Evolutionary conservation across 2,329 filamentous ascomycete genomes (phyloP).

Genomic region (Myriosclerotinia scirpicola): DNA sequence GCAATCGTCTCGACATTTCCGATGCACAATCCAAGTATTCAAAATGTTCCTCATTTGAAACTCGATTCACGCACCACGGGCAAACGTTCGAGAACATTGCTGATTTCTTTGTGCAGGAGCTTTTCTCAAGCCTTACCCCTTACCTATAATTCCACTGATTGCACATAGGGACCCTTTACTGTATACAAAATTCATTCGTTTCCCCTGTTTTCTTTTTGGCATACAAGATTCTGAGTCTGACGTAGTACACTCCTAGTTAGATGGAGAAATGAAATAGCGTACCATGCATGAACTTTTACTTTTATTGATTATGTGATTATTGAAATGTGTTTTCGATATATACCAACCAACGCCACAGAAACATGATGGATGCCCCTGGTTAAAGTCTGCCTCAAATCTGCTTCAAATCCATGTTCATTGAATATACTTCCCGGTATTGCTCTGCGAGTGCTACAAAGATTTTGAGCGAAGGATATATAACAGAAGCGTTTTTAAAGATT

Average conservation of each 20-base stretch:
- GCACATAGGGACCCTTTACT: slow-evolving; percentile 35
- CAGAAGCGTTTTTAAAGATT: too few species aligned
- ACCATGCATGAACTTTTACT: background rate
- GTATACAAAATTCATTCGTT: slow-evolving; percentile 25
- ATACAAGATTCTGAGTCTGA: slow-evolving; percentile 4
- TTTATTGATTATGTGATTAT: background rate
- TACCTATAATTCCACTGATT: slow-evolving; percentile 34
- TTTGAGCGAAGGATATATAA: too few species aligned
- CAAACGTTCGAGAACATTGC: slow-evolving; percentile 32
- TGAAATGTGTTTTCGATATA: background rate
- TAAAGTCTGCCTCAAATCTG: too few species aligned
- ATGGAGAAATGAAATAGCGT: slow-evolving; percentile 14
- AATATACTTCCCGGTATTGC: too few species aligned
- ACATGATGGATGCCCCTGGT: too few species aligned
- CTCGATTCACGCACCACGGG: slow-evolving; percentile 18
- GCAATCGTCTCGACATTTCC: slow-evolving; percentile 1
- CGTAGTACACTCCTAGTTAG: slow-evolving; percentile 11
- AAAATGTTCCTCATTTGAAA: background rate
- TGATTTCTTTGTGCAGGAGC: slow-evolving; percentile 38
- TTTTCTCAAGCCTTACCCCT: slow-evolving; percentile 24
- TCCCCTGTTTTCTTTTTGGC: slow-evolving; percentile 9
- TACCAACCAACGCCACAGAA: background rate
- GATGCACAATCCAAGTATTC: slow-evolving; percentile 14
- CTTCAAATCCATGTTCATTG: too few species aligned
- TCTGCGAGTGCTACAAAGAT: too few species aligned